phyloP scores from a whole-genome alignment of 805 yeast species.

The Diddensiella santjacobensis region DNA sequence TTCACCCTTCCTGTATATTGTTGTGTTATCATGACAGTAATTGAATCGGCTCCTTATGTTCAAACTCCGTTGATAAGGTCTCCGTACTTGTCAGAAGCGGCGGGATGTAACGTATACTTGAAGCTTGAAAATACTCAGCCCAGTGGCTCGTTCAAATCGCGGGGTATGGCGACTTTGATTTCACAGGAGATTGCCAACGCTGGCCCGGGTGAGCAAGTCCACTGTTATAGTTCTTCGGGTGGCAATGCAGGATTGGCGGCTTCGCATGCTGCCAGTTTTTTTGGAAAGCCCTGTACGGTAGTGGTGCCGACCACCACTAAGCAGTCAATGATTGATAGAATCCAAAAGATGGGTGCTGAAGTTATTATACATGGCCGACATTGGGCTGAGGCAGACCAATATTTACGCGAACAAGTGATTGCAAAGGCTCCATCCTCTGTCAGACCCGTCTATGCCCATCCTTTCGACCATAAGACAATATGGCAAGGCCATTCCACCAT shows the following conservation, averaged over 20 bases:
- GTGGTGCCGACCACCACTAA: constrained; percentile 55
- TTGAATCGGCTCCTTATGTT: constrained; percentile 5
- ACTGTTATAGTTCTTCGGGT: constrained; percentile 83
- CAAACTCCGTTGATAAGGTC: constrained; percentile 70
- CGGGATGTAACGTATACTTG: constrained; percentile 63
- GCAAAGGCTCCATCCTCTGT: constrained; percentile 52
- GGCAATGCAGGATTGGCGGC: constrained; percentile 98
- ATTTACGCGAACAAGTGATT: constrained; percentile 61
- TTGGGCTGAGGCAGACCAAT: constrained; percentile 77
- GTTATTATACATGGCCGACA: constrained; percentile 61
- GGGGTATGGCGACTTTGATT: constrained; percentile 82
- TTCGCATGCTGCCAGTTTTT: constrained; percentile 74
- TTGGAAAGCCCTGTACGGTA: constrained; percentile 54
- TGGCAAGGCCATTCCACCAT: constrained; percentile 95
- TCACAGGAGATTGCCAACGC: constrained; percentile 40
- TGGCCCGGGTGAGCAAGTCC: constrained; percentile 12
- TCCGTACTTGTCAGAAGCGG: constrained; percentile 62
- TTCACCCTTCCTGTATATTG: too few species aligned
- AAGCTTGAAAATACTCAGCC: constrained; percentile 88
- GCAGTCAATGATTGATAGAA: constrained; percentile 42
- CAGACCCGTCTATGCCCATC: constrained; percentile 80
- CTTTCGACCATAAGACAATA: constrained; percentile 86
- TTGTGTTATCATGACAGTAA: neutral
- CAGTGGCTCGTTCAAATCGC: constrained; percentile 86
- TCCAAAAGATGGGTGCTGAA: constrained; percentile 47